Evolutionary conservation across 1,284 basidiomycete genomes (phyloP).

Genomic region (Bondarzewia mesenterica): DNA sequence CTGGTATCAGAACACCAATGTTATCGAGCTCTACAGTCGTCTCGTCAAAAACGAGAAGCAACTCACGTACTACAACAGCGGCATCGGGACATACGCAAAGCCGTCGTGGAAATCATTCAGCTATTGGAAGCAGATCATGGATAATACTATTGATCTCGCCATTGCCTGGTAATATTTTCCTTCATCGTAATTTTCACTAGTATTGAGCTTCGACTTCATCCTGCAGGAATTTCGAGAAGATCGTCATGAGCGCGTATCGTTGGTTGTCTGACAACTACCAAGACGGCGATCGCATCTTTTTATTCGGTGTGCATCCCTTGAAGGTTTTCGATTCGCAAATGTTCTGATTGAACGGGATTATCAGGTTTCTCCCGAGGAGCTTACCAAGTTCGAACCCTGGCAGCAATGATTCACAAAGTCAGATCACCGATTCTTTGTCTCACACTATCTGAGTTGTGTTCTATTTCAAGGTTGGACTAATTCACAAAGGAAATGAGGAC

Average conservation of each 20-base stretch:
- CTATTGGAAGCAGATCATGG: too few species aligned
- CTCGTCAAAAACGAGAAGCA: too few species aligned
- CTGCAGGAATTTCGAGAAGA: constrained; percentile 25
- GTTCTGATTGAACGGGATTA: background rate
- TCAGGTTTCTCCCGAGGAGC: constrained; percentile 32
- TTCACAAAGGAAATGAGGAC: constrained; percentile 24
- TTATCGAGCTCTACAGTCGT: too few species aligned
- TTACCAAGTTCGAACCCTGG: constrained; percentile 29
- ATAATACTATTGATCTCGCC: too few species aligned
- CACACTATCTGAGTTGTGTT: background rate
- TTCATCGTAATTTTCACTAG: too few species aligned
- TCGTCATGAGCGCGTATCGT: constrained; percentile 27
- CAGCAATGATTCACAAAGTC: constrained; percentile 28
- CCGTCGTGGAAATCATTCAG: too few species aligned
- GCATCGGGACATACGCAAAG: too few species aligned
- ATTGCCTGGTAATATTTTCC: too few species aligned
- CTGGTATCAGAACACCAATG: too few species aligned
- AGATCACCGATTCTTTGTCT: background rate
- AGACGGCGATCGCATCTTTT: constrained; percentile 25
- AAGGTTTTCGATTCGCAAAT: background rate
- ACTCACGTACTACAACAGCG: too few species aligned
- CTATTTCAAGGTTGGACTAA: constrained; percentile 22
- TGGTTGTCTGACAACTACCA: constrained; percentile 31
- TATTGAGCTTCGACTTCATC: too few species aligned
- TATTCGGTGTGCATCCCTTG: constrained; percentile 23